Evolutionary conservation across 2,329 filamentous ascomycete genomes (phyloP), one percentile per base, ranked within the genome.

Genomic region (Diaporthe destruens): DNA sequence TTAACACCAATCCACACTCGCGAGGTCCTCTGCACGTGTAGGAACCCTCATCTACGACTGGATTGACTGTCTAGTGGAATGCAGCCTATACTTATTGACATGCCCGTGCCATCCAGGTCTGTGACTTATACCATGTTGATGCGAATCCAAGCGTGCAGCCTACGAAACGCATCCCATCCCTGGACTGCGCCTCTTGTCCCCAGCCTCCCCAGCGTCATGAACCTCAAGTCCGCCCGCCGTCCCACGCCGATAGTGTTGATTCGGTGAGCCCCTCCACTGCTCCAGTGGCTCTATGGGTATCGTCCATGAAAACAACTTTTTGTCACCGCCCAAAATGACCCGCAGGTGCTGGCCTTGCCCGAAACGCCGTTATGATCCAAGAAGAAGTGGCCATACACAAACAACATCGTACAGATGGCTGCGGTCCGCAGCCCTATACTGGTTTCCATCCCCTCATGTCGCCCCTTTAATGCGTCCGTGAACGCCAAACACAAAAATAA

Each of bases 251-350:
- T 61, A 16, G 18, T 42, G 49, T 42, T 29, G 47, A 61, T 74
- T 65, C 65, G 69, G 53, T 70, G 66, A 69, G 57, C 59, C 57
- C 56, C 53, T 55, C 47, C 36, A 63, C 66, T 70, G 56, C 69
- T 16, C 47, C n/a, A 53, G 71, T 70, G 69, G 72, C 73, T 73
- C 76, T 76, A 74, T 75, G 79, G 79, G 78, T 80, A 80, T 80
- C 79, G 77, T 76, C 76, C 75, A 73, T 78, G 74, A 77, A 78
- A 75, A 75, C 70, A 71, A 69, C 66, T 55, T 66, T 72, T 72
- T 65, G 49, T 72, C 44, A 53, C 68, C 71, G 20, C 53, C 53
- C 66, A 53, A 36, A 65, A 53, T 71, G 53, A 42, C 71, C 59
- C 53, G 57, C 53, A 34, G 66, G 71, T 36, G 51, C 39, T 32